Evolutionary conservation across 352 stramenopile genomes (phyloP).

Genomic region (Pythium chondricola): DNA sequence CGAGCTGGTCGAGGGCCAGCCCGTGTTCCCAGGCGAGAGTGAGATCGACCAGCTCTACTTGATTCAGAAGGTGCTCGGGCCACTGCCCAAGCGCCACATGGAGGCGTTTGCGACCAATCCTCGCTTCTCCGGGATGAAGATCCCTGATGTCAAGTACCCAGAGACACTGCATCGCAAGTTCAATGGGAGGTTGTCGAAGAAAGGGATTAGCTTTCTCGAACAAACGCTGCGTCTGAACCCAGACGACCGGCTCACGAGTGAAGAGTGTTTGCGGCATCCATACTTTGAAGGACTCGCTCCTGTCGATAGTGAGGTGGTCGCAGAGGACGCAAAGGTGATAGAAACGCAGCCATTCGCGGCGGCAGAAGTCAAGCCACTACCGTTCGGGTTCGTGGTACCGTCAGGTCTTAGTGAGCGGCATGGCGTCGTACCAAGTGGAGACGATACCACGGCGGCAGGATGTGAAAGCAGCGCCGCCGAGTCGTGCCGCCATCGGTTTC

Average conservation of each 20-base stretch:
- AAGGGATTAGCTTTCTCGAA: slow-evolving; percentile 78
- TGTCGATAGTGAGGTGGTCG: background rate
- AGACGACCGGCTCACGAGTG: slow-evolving; percentile 63
- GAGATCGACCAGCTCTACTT: slow-evolving; percentile 99
- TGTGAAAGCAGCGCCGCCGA: too few species aligned
- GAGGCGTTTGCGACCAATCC: slow-evolving; percentile 90
- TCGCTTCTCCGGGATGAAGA: slow-evolving; percentile 90
- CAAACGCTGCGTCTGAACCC: slow-evolving; percentile 70
- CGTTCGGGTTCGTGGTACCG: slow-evolving; percentile 6
- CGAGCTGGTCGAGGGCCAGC: slow-evolving; percentile 95
- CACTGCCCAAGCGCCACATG: slow-evolving; percentile 90
- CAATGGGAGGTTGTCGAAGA: slow-evolving; percentile 80
- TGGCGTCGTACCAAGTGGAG: too few species aligned
- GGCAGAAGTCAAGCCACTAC: slow-evolving; percentile 18
- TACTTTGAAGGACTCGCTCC: slow-evolving; percentile 87
- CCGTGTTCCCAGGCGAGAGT: slow-evolving; percentile 98
- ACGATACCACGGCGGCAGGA: too few species aligned
- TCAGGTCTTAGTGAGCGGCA: too few species aligned
- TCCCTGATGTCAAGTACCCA: slow-evolving; percentile 88
- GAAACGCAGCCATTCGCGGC: background rate
- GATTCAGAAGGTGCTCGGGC: slow-evolving; percentile 98
- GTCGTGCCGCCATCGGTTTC: too few species aligned
- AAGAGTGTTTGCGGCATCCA: slow-evolving; percentile 76
- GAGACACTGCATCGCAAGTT: slow-evolving; percentile 91
- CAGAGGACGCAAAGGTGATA: background rate